Base-by-base conservation (phyloP, 2,329 filamentous ascomycete species). In the Lojkania enalia region DNA sequence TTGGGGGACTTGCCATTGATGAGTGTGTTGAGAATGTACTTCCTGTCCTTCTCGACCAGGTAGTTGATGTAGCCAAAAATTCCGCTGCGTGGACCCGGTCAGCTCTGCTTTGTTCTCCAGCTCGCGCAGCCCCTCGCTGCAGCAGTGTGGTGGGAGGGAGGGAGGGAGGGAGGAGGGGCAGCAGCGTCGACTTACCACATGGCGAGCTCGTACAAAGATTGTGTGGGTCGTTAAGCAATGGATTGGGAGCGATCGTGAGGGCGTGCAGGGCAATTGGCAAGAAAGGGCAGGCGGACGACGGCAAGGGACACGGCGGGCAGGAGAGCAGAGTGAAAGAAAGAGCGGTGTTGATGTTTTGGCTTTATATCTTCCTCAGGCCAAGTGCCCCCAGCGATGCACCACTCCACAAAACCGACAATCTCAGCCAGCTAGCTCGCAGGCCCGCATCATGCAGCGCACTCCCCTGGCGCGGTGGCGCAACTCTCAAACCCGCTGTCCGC, bases 41-140 rank as follows among this genome's bases (percentile, higher is more conserved):
- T 91, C 73, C 94, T 85, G 79, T 97, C 92, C 83, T 95, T 96
- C 82, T 97, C 94, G 72, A 97, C 90, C 72, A 97, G 80, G 77
- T 97, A 97, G 80, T 97, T 97, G 79, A 97, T 89, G 82, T 97
- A 97, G 66, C 92, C 92, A 78, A 97, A 95, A 76, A 94, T 95
- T 74, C 89, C 89, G 85, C 88, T 92, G 58, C 35, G 42, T 36
- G 32, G 7, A n/a, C 19, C 42, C 52, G 27, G 61, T 66, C 58
- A 57, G 57, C 44, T 42, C 44, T 25, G 21, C 20, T 15, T 5
- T 12, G 11, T 33, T 32, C 44, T 21, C 39, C 35, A 42, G 49
- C 40, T 48, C 20, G 27, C 20, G 37, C 19, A 9, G 25, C 25
- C 25, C 25, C 25, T 7, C 25, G 25, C 25, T 27, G 25, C 25